These are phyloP conservation scores for Ophiocordyceps camponoti-floridani DNA, from an alignment of 2,329 filamentous ascomycete species.

Conservation along the genomic window DNA sequence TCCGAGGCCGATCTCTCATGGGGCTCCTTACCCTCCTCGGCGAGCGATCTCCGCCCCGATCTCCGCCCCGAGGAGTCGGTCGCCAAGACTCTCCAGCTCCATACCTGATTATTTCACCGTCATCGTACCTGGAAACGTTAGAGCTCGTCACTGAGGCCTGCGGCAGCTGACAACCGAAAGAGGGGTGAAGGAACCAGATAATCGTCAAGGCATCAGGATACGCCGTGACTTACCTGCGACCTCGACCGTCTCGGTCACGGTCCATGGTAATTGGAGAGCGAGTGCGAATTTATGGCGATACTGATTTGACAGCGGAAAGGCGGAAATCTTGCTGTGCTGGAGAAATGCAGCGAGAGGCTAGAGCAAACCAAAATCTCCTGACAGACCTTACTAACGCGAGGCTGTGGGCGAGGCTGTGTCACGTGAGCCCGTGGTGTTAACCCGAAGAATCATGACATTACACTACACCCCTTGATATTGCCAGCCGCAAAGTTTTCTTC, in stretches of 20 bases:
- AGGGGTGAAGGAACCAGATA: background rate
- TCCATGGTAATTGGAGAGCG: slow-evolving; percentile 11
- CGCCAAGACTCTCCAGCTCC: slow-evolving; percentile 44
- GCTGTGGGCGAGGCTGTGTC: background rate
- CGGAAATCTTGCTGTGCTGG: no score
- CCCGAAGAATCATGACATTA: no score
- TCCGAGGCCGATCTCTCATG: slow-evolving; percentile 11
- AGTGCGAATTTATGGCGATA: background rate
- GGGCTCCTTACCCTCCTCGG: slow-evolving; percentile 18
- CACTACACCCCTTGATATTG: background rate
- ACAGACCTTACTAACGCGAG: no score
- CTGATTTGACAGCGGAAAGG: background rate
- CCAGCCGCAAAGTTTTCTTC: no score
- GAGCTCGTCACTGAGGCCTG: background rate
- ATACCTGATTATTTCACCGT: slow-evolving; percentile 43
- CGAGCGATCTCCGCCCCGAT: slow-evolving; percentile 26
- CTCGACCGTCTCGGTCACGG: slow-evolving; percentile 16
- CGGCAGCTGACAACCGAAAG: background rate
- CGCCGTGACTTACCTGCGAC: slow-evolving; percentile 14
- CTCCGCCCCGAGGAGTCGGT: slow-evolving; percentile 31
- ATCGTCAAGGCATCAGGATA: background rate
- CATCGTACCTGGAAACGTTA: slow-evolving; percentile 21
- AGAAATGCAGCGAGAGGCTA: no score
- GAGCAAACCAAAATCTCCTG: no score
- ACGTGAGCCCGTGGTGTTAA: background rate